Conservation (phyloP, 495 filamentous ascomycete genomes). For the Neurospora sp. region DNA sequence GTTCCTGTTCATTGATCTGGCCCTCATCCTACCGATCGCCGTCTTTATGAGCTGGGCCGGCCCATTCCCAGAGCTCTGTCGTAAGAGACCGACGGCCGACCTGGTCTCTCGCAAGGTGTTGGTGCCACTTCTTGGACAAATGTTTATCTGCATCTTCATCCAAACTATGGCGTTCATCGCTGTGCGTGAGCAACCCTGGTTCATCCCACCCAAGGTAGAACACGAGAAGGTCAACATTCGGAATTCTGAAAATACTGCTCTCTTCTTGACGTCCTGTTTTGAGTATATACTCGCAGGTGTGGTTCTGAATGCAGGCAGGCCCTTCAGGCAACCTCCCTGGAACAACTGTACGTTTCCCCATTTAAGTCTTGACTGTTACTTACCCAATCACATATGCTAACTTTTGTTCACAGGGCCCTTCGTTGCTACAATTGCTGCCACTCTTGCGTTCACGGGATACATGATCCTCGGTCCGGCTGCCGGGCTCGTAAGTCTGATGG, state of each 20-base stretch:
- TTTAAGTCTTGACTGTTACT: conserved; percentile 1
- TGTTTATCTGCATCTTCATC: conserved; percentile 65
- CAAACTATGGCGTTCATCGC: conserved; percentile 63
- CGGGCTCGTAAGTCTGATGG: conserved; percentile 67
- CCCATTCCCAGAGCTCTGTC: conserved; percentile 64
- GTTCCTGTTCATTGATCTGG: conserved; percentile 91
- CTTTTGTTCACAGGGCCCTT: conserved; percentile 56
- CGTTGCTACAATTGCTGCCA: conserved; percentile 60
- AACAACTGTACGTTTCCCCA: conserved; percentile 55
- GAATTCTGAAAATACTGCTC: conserved; percentile 84
- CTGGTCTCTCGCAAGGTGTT: conserved; percentile 91
- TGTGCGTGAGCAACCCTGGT: conserved; percentile 76
- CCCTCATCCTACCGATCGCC: conserved; percentile 88
- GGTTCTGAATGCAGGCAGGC: conserved; percentile 78
- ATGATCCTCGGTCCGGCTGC: conserved; percentile 65
- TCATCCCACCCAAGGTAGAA: conserved; percentile 64
- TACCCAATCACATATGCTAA: conserved; percentile 6
- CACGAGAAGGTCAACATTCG: conserved; percentile 67
- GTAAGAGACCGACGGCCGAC: conserved; percentile 82
- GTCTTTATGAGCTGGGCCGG: conserved; percentile 98
- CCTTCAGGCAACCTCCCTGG: conserved; percentile 73
- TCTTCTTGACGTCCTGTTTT: conserved; percentile 85
- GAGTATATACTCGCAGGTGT: conserved; percentile 88
- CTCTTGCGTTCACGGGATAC: conserved; percentile 55
- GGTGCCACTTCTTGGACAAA: conserved; percentile 81